phyloP scores from a whole-genome alignment of 257 asterid genomes.

The Solanum clarkiae region DNA sequence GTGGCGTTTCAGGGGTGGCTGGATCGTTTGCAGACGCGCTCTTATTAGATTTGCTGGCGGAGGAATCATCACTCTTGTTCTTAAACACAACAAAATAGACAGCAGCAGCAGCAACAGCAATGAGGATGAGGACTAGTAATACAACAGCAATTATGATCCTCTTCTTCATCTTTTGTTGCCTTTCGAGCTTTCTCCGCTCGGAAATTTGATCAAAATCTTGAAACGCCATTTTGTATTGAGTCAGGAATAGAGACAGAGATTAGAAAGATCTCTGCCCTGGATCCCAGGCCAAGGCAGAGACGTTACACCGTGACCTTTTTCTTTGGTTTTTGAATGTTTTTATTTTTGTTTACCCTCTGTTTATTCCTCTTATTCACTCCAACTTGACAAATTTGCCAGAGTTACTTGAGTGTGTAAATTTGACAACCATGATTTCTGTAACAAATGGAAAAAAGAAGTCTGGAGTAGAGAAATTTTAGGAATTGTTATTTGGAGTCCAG shows the following conservation, averaged over 20 bases:
- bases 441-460: neutral
- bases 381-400: neutral
- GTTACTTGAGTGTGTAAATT: neutral
- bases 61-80: neutral
- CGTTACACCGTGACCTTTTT: neutral
- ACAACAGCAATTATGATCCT: slow-evolving; percentile 30
- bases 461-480: slow-evolving; percentile 53
- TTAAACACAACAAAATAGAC: slow-evolving; percentile 19
- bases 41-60: neutral
- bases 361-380: neutral
- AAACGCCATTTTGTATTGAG: slow-evolving; percentile 48
- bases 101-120: slow-evolving; percentile 33
- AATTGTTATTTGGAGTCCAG: slow-evolving; percentile 4
- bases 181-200: slow-evolving; percentile 50
- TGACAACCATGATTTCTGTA: slow-evolving; percentile 4
- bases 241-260: neutral
- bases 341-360: neutral
- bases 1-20: neutral
- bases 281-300: slow-evolving; percentile 67
- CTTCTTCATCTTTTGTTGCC: slow-evolving; percentile 17
- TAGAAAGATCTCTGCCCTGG: slow-evolving; percentile 26
- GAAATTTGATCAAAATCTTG: slow-evolving; percentile 87
- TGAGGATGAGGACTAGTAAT: slow-evolving; percentile 20
- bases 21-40: neutral
- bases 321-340: neutral